Evolutionary conservation across 2,329 filamentous ascomycete genomes (phyloP).

Genomic region (Xylaria sp.): DNA sequence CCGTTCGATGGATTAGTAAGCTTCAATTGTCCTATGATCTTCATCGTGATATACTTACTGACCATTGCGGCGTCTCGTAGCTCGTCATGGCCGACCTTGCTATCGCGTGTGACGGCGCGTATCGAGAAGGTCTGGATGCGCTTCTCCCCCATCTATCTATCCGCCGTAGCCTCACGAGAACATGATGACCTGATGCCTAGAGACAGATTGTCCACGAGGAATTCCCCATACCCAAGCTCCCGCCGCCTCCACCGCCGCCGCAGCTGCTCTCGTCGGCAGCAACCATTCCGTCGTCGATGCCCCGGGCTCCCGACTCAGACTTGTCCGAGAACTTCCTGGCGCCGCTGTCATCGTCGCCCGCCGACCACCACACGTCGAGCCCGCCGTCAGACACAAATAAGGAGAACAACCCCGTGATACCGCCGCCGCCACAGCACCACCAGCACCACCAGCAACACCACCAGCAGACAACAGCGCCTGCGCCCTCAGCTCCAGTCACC

Average conservation of each 20-base stretch:
- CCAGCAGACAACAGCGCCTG: constrained; percentile 1
- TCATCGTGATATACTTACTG: constrained; percentile 35
- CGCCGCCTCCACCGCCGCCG: constrained; percentile 52
- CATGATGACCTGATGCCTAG: constrained; percentile 23
- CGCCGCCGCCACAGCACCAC: background rate
- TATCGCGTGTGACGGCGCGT: constrained; percentile 52
- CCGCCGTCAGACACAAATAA: constrained; percentile 72
- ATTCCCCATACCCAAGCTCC: constrained; percentile 76
- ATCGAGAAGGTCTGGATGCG: constrained; percentile 63
- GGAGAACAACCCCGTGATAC: constrained; percentile 64
- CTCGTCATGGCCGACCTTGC: constrained; percentile 54
- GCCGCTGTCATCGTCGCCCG: constrained; percentile 59
- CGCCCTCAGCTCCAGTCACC: constrained; percentile 40
- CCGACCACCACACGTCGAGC: constrained; percentile 49
- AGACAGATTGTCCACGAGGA: constrained; percentile 77
- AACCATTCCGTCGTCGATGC: constrained; percentile 47
- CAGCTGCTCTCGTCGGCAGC: constrained; percentile 32
- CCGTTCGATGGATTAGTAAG: constrained; percentile 67
- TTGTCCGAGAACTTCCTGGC: constrained; percentile 58
- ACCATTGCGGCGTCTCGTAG: constrained; percentile 45
- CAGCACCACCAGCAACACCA: too few relatives aligned
- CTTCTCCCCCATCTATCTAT: constrained; percentile 28
- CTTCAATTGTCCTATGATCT: constrained; percentile 11
- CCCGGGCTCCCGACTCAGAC: constrained; percentile 51
- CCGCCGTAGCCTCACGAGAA: background rate